Base-by-base conservation (phyloP, 495 filamentous ascomycete genomes). In the Melanomma pulvis-pyrius region DNA sequence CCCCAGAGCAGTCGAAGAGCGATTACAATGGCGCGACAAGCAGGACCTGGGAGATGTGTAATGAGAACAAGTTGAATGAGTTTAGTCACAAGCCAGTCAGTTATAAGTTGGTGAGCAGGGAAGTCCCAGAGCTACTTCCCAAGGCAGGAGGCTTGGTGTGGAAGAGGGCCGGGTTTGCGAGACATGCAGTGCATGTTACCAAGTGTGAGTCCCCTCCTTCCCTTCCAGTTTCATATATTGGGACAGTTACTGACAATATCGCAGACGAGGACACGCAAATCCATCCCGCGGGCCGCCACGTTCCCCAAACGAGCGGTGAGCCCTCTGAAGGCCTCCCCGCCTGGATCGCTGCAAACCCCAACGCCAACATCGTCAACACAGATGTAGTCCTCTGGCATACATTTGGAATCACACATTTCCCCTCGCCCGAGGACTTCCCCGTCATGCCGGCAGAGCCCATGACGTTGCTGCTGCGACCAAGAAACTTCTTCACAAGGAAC, bases 381-480 rank as follows among this genome's bases (percentile, higher is more conserved):
- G 90, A 98, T 76, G 77, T 96, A 24, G 93, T 98, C 2, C 83
- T 98, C 22, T 98, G 93, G 93, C 93, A 98, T 77, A 98, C 93
- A 0, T 98, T 97, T 72, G 93, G 93, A 29, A 79, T 97, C 5
- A 93, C 88, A 8, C 93, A 98, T 75, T 96, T 97, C 82, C 93
- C 93, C 0, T 78, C 91, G 0, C 92, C 92, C 0, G 93, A 98
- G 73, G 93, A 98, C 74, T 98, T 90, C 78, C 93, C 93, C 30
- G 82, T 98, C 70, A 98, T 98, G 93, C 93, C 92, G 1, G 90
- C 88, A 0, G 92, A 96, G 80, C 90, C 90, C 0, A 92, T 97
- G 86, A 92, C 87, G 7, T 74, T 97, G 70, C 79, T 96, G 25
- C 80, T 98, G 48, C 80, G 92, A 48, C 93, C 93, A 3, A 81